phyloP scores from a whole-genome alignment of 2,329 filamentous ascomycete species.

The Trichoderma oligosporum region DNA sequence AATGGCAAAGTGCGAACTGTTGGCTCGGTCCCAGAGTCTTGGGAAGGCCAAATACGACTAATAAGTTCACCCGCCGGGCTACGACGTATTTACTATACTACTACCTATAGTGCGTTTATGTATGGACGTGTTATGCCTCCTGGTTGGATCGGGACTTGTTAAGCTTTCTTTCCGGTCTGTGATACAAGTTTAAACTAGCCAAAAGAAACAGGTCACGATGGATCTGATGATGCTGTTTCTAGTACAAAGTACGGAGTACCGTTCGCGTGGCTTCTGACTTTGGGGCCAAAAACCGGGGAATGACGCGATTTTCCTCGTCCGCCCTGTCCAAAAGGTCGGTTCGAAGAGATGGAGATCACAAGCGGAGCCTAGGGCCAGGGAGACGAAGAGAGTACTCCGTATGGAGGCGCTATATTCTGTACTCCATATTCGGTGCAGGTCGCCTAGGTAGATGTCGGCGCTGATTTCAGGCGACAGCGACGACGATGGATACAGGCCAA shows the following conservation, averaged over 20 bases:
- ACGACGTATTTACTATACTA: no score
- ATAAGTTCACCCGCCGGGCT: no score
- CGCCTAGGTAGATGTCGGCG: not conserved
- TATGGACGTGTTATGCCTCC: conserved; percentile 7
- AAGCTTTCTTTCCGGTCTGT: conserved; percentile 18
- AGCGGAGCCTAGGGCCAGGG: not conserved
- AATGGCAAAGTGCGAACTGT: conserved; percentile 14
- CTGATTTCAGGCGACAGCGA: conserved; percentile 5
- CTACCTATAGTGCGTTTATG: no score
- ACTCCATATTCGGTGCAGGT: not conserved
- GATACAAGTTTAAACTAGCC: conserved; percentile 15
- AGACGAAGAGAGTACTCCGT: no score
- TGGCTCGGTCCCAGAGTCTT: conserved; percentile 11
- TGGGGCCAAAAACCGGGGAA: conserved; percentile 8
- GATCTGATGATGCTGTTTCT: not conserved
- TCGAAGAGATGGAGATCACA: not conserved
- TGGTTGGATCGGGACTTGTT: conserved; percentile 15
- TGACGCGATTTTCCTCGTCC: conserved; percentile 4
- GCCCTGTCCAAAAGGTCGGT: conserved; percentile 2
- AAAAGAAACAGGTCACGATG: conserved; percentile 16
- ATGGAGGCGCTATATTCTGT: conserved; percentile 2
- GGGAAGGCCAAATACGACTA: conserved; percentile 8
- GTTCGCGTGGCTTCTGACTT: conserved; percentile 9
- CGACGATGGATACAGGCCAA: not conserved
- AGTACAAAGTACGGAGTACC: conserved; percentile 1